Evolutionary conservation across 1,284 basidiomycete species (phyloP).

Genomic region (Trametes polyzona): DNA sequence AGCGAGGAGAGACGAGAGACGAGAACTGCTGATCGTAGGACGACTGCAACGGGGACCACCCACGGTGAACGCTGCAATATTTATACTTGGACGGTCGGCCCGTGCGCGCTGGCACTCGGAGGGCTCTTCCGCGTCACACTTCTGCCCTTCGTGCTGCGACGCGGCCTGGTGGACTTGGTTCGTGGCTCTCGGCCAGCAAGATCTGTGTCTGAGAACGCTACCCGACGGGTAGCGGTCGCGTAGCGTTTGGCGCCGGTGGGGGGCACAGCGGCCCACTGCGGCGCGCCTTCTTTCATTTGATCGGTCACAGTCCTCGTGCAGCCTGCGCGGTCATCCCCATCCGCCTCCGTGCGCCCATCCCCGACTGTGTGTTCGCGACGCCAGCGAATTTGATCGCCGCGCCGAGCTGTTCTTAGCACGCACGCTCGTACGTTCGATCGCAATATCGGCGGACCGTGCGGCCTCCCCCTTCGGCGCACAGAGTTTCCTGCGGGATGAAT

Average conservation of each 20-base stretch:
- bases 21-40: conserved; percentile 17
- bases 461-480: too few species aligned
- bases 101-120: conserved; percentile 8
- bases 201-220: conserved; percentile 4
- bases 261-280: not conserved
- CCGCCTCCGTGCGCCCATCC: not conserved
- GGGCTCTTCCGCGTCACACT: not conserved
- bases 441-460: too few species aligned
- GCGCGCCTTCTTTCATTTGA: conserved; percentile 16
- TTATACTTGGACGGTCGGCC: conserved; percentile 10
- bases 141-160: not conserved
- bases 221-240: conserved; percentile 14
- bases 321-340: not conserved
- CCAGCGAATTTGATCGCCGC: not conserved
- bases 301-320: conserved; percentile 9
- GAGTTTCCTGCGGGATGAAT: too few species aligned
- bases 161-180: not conserved
- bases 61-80: conserved; percentile 1
- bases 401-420: not conserved
- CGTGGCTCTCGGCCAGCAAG: conserved; percentile 9
- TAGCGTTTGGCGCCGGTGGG: conserved; percentile 3
- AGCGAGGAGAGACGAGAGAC: conserved; percentile 9
- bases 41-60: conserved; percentile 19
- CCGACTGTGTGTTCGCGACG: not conserved
- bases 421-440: too few species aligned